Percentiles rank a stretch among this genome's conserved stretches.
These are phyloP conservation scores for Yamadazyma triangularis DNA, from an alignment of 1,139 yeast genomes.

Conservation along the genomic window DNA sequence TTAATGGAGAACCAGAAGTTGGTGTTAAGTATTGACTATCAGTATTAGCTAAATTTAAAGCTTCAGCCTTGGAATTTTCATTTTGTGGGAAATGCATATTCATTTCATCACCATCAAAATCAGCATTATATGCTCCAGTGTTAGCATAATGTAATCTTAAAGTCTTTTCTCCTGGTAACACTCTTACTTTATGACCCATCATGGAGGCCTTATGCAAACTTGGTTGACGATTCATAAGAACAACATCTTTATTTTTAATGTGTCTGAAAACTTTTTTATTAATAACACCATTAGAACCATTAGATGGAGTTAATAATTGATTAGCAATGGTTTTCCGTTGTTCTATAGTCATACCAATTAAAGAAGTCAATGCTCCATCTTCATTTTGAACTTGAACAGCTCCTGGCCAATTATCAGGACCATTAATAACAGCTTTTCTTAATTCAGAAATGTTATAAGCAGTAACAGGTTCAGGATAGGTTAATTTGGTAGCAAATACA, in stretches of 20 bases:
- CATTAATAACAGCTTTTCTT: conserved; percentile 93
- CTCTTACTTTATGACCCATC: conserved; percentile 99
- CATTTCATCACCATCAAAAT: conserved; percentile 99
- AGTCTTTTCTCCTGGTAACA: conserved; percentile 95
- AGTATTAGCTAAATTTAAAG: conserved; percentile 89
- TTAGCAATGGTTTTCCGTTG: conserved; percentile 96
- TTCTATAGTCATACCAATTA: conserved; percentile 85
- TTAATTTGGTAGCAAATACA: conserved; percentile 89
- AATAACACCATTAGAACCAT: conserved; percentile 47
- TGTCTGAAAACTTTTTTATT: conserved; percentile 95
- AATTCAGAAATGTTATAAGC: conserved; percentile 84
- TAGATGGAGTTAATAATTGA: conserved; percentile 84
- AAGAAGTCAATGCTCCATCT: conserved; percentile 82
- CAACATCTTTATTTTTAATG: conserved; percentile 91
- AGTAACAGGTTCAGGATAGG: conserved; percentile 99
- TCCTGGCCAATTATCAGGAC: conserved; percentile 99
- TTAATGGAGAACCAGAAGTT: conserved; percentile 94
- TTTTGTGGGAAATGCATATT: conserved; percentile 99
- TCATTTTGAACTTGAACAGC: conserved; percentile 95
- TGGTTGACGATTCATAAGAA: conserved; percentile 98
- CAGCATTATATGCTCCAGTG: conserved; percentile 98
- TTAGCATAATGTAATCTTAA: conserved; percentile 96
- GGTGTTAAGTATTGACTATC: conserved; percentile 97
- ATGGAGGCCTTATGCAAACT: conserved; percentile 98
- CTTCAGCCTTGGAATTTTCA: conserved; percentile 97